Evolutionary conservation across 148 eudicot species (phyloP).

Genomic region (Rhododendron molle): DNA sequence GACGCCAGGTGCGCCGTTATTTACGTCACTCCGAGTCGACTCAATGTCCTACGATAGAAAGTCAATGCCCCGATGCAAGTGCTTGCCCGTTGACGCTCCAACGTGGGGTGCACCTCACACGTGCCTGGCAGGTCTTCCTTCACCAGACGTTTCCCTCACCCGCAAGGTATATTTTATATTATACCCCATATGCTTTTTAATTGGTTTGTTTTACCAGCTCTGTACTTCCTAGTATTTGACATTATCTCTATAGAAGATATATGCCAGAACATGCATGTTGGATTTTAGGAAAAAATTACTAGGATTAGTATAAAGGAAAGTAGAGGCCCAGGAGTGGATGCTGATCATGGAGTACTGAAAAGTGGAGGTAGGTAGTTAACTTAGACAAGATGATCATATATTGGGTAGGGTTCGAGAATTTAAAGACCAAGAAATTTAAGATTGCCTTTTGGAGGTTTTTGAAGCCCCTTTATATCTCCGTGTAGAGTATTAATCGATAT

Average conservation of each 20-base stretch:
- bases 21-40: constrained; percentile 55
- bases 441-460: too few relatives aligned
- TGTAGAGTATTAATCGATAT: too few relatives aligned
- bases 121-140: constrained; percentile 60
- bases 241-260: too few relatives aligned
- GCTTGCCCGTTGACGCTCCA: constrained; percentile 53
- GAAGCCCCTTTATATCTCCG: too few relatives aligned
- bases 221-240: too few relatives aligned
- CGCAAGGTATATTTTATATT: constrained; percentile 46
- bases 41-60: constrained; percentile 72
- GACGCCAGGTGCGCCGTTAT: constrained; percentile 61
- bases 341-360: too few relatives aligned
- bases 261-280: not conserved
- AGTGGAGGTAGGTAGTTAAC: not conserved
- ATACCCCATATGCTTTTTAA: too few relatives aligned
- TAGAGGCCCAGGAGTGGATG: too few relatives aligned
- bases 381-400: not conserved
- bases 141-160: constrained; percentile 81
- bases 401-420: not conserved
- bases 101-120: constrained; percentile 54
- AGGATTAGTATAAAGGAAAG: not conserved
- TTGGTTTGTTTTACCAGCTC: too few relatives aligned
- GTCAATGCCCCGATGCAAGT: constrained; percentile 81
- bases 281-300: not conserved
- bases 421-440: not conserved